Base-by-base conservation (phyloP, 768 basidiomycete genomes). In the Agrocybe pediades region DNA sequence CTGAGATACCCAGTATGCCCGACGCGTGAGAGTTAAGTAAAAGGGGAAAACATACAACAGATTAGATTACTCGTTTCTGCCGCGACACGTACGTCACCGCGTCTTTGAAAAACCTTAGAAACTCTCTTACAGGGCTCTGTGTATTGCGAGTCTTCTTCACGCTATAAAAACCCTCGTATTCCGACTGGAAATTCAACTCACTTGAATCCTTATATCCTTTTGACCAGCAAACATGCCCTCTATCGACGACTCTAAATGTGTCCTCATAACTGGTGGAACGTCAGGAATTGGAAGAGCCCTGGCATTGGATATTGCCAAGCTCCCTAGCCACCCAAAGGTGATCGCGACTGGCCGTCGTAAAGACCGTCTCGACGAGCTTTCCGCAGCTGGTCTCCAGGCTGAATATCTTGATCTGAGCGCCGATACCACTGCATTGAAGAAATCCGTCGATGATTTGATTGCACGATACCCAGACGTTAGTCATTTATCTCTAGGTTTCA, bases 221-320 rank as follows among this genome's bases (percentile, higher is more conserved):
- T n/a, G n/a, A n/a, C n/a, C n/a, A n/a, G n/a, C n/a, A 13, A 13
- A 36, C 42, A 71, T 69, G 66, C 65, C 73, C 48, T 67, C 66
- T 47, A 79, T 83, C 53, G 66, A 73, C 59, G 70, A 76, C 62
- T 72, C 71, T 23, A 80, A 77, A 65, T 82, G 79, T 51, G 66
- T 83, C 55, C 74, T 84, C 48, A 69, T 84, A 52, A 73, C 79
- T 43, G 82, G 83, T n/a, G 82, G 82, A 2, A 84, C 84, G 3
- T 69, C 81, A 25, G 83, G 84, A 26, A 80, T 85, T 26, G 84
- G 85, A 16, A 78, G 81, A 2, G 76, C 77, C 29, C 75, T 86
- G 6, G 83, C 83, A 6, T 70, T 80, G 9, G 72, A 74, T 19
- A 70, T 84, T 40, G 72, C 79, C 25, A 66, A 64, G 24, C 69